A percentile compares a stretch with the other conserved stretches of the same genome.
These are phyloP conservation scores for Allomyces macrogynus DNA, from an alignment of 192 early-diverging fungal genomes.

Conservation along the genomic window DNA sequence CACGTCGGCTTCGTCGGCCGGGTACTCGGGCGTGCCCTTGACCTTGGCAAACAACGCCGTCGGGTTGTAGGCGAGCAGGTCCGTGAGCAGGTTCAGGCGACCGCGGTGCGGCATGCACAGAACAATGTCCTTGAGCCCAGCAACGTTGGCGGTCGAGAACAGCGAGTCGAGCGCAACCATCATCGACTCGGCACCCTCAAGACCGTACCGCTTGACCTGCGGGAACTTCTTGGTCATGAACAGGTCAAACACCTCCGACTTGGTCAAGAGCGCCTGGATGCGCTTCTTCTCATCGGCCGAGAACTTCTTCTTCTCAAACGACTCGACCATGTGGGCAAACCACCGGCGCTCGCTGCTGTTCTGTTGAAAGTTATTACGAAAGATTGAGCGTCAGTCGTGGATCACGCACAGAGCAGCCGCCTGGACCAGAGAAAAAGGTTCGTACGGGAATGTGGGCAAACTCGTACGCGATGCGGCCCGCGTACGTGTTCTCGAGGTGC, in stretches of 20 bases:
- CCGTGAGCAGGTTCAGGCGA: slow-evolving; percentile 77
- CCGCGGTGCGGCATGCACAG: slow-evolving; percentile 95
- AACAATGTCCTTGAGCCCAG: slow-evolving; percentile 63
- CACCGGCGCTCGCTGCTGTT: slow-evolving; percentile 66
- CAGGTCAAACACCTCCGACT: slow-evolving; percentile 65
- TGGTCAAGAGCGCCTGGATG: slow-evolving; percentile 52
- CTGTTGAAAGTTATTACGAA: slow-evolving; percentile 9
- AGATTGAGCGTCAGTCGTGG: too few relatives aligned
- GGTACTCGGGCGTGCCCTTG: slow-evolving; percentile 81
- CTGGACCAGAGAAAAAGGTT: not conserved
- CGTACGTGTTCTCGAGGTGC: slow-evolving; percentile 52
- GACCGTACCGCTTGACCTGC: slow-evolving; percentile 84
- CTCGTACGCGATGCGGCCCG: slow-evolving; percentile 78
- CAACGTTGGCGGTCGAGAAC: slow-evolving; percentile 39
- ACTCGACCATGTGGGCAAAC: slow-evolving; percentile 73
- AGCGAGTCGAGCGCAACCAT: slow-evolving; percentile 75
- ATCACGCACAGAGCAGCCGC: not conserved
- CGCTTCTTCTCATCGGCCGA: slow-evolving; percentile 41
- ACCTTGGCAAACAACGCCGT: slow-evolving; percentile 80
- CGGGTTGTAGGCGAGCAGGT: slow-evolving; percentile 62
- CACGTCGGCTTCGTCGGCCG: slow-evolving; percentile 32
- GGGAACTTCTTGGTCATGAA: slow-evolving; percentile 96
- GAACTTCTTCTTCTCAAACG: slow-evolving; percentile 33
- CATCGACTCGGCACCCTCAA: slow-evolving; percentile 92
- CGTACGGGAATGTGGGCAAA: slow-evolving; percentile 77